Conservation (phyloP, 2,329 filamentous ascomycete species). For the Claviceps sp. region DNA sequence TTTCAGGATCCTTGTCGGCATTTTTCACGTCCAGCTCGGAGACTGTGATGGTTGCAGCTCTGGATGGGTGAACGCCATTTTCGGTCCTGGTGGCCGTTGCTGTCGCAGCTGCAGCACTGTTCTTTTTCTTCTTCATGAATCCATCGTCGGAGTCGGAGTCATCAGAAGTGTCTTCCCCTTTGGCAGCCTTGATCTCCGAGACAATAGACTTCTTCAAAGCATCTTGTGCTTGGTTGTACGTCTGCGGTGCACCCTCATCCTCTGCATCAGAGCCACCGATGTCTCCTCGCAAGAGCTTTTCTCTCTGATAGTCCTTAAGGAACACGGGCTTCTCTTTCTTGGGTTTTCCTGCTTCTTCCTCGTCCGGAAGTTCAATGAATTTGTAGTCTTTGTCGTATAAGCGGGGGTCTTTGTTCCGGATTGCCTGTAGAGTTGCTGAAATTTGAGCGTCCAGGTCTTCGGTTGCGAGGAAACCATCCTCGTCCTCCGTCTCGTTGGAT, state of each 20-base stretch:
- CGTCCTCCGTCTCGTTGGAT: constrained; percentile 75
- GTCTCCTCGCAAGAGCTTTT: constrained; percentile 69
- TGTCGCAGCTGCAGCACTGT: constrained; percentile 22
- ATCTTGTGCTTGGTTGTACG: constrained; percentile 82
- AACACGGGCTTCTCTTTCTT: constrained; percentile 76
- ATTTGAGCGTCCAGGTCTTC: constrained; percentile 79
- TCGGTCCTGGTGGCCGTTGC: constrained; percentile 15
- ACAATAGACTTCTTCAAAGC: constrained; percentile 66
- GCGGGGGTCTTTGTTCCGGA: constrained; percentile 78
- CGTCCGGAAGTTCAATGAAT: constrained; percentile 61
- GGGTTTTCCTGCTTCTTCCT: constrained; percentile 24
- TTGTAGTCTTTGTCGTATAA: constrained; percentile 71
- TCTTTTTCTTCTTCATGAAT: constrained; percentile 55
- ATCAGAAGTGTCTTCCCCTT: constrained; percentile 28
- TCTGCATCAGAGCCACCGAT: constrained; percentile 46
- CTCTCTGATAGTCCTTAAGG: constrained; percentile 79
- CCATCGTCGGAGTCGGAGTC: constrained; percentile 52
- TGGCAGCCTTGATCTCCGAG: constrained; percentile 61
- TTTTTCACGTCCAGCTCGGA: constrained; percentile 53
- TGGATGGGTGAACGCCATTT: constrained; percentile 43
- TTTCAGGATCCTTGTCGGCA: constrained; percentile 82
- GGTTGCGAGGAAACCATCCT: constrained; percentile 76
- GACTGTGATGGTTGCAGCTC: constrained; percentile 31
- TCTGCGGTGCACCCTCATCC: constrained; percentile 45
- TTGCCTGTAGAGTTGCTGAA: constrained; percentile 71